Conservation (phyloP, 1,284 basidiomycete species). For the Sanghuangporus weigelae region DNA sequence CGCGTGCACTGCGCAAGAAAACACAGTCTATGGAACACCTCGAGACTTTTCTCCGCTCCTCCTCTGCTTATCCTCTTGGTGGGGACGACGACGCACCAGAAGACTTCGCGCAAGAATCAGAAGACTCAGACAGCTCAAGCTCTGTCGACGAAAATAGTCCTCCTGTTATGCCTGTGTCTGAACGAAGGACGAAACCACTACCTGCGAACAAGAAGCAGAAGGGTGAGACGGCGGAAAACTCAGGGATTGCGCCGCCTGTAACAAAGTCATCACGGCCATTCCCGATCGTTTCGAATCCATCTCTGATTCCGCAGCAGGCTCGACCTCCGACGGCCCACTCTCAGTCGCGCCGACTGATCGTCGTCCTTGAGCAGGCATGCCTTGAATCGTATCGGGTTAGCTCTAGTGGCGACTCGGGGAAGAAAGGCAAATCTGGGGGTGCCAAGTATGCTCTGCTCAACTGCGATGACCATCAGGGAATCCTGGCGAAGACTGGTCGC, state of each 20-base stretch:
- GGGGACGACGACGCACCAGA: conserved; percentile 16
- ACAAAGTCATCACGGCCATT: conserved; percentile 27
- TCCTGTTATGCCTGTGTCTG: conserved; percentile 1
- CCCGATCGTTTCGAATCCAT: conserved; percentile 55
- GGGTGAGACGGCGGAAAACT: not conserved
- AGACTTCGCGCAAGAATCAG: conserved; percentile 16
- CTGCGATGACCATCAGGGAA: conserved; percentile 99
- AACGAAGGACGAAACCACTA: conserved; percentile 11
- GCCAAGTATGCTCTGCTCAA: conserved; percentile 97
- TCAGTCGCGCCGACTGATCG: conserved; percentile 55
- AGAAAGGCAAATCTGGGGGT: conserved; percentile 57
- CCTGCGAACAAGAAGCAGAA: conserved; percentile 9
- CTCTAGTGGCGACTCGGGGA: conserved; percentile 38
- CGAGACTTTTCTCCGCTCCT: conserved; percentile 8
- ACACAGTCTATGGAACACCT: conserved; percentile 15
- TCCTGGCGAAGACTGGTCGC: conserved; percentile 94
- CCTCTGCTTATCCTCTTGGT: conserved; percentile 1
- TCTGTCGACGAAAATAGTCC: conserved; percentile 1
- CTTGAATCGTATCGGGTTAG: conserved; percentile 92
- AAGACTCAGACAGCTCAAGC: conserved; percentile 12
- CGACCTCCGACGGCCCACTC: conserved; percentile 61
- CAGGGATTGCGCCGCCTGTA: not conserved
- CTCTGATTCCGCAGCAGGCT: conserved; percentile 76
- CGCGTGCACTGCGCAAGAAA: conserved; percentile 10
- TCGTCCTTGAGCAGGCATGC: conserved; percentile 91